Evolutionary conservation across 2,329 filamentous ascomycete genomes (phyloP).

Genomic region (Monosporascus sp.): DNA sequence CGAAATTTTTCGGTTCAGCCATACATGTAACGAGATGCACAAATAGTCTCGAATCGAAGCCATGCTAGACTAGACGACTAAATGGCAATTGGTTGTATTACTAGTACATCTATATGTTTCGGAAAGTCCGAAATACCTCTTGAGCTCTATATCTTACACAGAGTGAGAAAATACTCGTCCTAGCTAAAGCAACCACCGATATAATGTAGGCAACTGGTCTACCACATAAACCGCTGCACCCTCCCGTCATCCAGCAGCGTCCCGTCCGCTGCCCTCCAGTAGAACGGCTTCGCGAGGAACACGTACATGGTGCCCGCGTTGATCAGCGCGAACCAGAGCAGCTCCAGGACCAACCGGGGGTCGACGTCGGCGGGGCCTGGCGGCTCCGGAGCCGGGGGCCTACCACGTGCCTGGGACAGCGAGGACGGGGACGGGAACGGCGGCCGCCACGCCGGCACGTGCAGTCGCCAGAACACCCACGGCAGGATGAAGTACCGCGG

Average conservation of each 20-base stretch:
- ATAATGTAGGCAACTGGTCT: constrained; percentile 7
- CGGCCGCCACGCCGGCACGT: constrained; percentile 55
- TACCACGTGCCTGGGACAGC: background rate
- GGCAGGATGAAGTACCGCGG: constrained; percentile 94
- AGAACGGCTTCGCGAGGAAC: constrained; percentile 64
- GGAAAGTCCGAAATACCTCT: too few species aligned
- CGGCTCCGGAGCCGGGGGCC: constrained; percentile 3
- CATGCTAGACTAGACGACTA: too few species aligned
- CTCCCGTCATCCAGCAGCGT: constrained; percentile 48
- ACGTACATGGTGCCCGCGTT: constrained; percentile 65
- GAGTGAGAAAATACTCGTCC: background rate
- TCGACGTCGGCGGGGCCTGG: background rate
- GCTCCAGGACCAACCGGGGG: constrained; percentile 24
- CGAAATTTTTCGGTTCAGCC: too few species aligned
- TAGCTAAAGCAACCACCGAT: background rate
- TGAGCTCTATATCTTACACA: background rate
- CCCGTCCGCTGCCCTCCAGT: constrained; percentile 56
- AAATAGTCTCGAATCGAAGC: too few species aligned
- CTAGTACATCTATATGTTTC: too few species aligned
- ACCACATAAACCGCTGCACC: constrained; percentile 82
- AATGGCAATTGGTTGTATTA: too few species aligned
- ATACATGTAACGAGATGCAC: too few species aligned
- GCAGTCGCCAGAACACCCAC: constrained; percentile 87
- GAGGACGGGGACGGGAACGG: constrained; percentile 2
- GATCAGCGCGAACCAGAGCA: constrained; percentile 63